phyloP scores from a whole-genome alignment of 169 alveolate species.

The Eimeria mitis region DNA sequence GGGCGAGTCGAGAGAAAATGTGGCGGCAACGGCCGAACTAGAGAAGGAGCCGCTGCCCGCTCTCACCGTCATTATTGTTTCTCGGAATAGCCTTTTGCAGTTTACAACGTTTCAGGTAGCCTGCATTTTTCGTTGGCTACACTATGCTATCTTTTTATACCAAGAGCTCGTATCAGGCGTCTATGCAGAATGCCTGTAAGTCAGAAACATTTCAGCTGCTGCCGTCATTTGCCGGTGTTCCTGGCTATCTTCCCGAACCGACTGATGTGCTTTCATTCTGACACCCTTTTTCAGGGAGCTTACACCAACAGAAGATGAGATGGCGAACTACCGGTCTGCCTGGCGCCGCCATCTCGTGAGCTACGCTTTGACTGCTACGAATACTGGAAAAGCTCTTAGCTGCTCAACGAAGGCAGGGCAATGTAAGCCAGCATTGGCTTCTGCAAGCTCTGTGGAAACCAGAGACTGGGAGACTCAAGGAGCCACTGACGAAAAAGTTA shows the following conservation, averaged over 20 bases:
- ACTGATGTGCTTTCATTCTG: not conserved
- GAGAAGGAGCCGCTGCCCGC: constrained; percentile 50
- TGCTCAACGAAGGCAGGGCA: not conserved
- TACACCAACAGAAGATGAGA: constrained; percentile 28
- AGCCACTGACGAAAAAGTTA: constrained; percentile 28
- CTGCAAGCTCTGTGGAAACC: not conserved
- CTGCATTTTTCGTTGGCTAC: constrained; percentile 49
- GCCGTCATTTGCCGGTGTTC: not conserved
- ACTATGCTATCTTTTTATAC: constrained; percentile 38
- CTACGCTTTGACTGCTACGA: constrained; percentile 33
- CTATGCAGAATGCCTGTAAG: constrained; percentile 70
- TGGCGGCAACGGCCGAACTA: not conserved
- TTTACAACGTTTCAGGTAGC: constrained; percentile 55
- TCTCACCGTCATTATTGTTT: not conserved
- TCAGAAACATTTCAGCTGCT: not conserved
- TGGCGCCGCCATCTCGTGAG: constrained; percentile 61
- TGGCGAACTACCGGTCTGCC: constrained; percentile 22
- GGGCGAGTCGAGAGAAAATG: not conserved
- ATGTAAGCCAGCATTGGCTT: not conserved
- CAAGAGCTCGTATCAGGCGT: constrained; percentile 67
- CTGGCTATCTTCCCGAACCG: not conserved
- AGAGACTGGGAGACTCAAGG: not conserved
- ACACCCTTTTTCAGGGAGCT: not conserved
- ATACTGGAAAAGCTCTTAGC: not conserved
- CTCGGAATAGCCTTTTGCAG: constrained; percentile 19